Evolutionary conservation across 1,139 yeast genomes (phyloP).

Genomic region (Pichia norvegensis): DNA sequence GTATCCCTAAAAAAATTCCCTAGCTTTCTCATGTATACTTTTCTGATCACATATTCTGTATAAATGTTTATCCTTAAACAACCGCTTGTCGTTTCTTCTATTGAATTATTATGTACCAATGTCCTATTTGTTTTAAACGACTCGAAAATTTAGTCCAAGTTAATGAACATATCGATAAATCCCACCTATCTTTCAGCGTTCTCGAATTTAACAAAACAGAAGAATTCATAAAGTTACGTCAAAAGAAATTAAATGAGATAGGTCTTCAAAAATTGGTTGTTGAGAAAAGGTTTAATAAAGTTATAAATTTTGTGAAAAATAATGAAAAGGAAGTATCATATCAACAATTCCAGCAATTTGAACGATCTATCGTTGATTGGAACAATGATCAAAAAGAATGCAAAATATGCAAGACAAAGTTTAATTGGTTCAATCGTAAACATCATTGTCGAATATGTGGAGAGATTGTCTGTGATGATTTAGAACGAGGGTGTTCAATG

Average conservation of each 20-base stretch:
- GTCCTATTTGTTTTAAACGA: slow-evolving; percentile 66
- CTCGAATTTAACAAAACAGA: slow-evolving; percentile 37
- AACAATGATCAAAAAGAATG: slow-evolving; percentile 54
- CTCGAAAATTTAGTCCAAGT: slow-evolving; percentile 53
- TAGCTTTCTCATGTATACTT: neutral
- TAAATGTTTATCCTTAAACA: neutral
- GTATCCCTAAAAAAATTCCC: too few relatives aligned
- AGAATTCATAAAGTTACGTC: slow-evolving; percentile 38
- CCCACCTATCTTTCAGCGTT: slow-evolving; percentile 33
- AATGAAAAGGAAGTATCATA: neutral
- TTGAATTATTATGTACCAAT: slow-evolving; percentile 21
- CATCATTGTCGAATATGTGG: slow-evolving; percentile 71
- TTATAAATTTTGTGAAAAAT: slow-evolving; percentile 12
- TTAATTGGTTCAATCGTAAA: slow-evolving; percentile 48
- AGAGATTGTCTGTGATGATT: slow-evolving; percentile 66
- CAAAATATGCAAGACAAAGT: slow-evolving; percentile 52
- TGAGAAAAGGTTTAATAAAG: slow-evolving; percentile 54
- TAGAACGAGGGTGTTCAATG: slow-evolving; percentile 57
- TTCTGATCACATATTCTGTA: neutral
- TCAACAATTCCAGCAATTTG: slow-evolving; percentile 19
- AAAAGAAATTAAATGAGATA: slow-evolving; percentile 33
- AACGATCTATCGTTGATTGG: slow-evolving; percentile 62
- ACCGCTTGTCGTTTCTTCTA: neutral
- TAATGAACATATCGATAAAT: slow-evolving; percentile 67
- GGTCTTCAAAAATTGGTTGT: slow-evolving; percentile 48